Evolutionary conservation across 352 stramenopile species (phyloP).

Genomic region (Phytophthora syringae): DNA sequence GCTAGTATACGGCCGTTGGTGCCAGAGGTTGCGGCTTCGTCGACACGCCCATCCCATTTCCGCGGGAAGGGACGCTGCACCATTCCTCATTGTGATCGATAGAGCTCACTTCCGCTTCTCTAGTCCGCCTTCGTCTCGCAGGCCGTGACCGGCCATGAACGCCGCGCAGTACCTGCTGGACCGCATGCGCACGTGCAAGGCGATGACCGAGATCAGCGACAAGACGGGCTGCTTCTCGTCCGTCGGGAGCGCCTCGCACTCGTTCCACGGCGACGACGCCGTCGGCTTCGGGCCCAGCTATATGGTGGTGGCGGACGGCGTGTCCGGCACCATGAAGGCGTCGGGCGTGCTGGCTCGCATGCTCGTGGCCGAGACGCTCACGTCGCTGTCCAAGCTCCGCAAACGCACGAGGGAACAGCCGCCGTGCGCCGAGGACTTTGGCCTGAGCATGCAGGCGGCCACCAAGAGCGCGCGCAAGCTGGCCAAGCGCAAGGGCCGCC

Average conservation of each 20-base stretch:
- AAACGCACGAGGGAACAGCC: constrained; percentile 62
- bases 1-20: constrained; percentile 1
- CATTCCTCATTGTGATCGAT: constrained; percentile 12
- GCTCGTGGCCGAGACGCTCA: constrained; percentile 81
- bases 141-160: constrained; percentile 66
- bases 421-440: constrained; percentile 69
- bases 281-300: constrained; percentile 85
- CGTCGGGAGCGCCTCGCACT: constrained; percentile 76
- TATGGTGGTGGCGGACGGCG: constrained; percentile 88
- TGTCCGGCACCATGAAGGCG: constrained; percentile 87
- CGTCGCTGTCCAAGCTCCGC: constrained; percentile 69
- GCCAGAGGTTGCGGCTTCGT: constrained; percentile 25
- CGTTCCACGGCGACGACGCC: constrained; percentile 87
- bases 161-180: constrained; percentile 70
- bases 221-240: constrained; percentile 73
- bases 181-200: constrained; percentile 80
- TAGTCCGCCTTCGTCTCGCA: background rate
- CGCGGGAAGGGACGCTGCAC: constrained; percentile 17
- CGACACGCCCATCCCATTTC: background rate
- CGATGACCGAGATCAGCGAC: constrained; percentile 46
- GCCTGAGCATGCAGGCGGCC: constrained; percentile 66
- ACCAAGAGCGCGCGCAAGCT: constrained; percentile 78
- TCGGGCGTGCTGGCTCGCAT: constrained; percentile 81
- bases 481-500: constrained; percentile 77
- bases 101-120: constrained; percentile 25